Conservation (phyloP, 2,329 filamentous ascomycete species). For the Fonsecaea pedrosoi region DNA sequence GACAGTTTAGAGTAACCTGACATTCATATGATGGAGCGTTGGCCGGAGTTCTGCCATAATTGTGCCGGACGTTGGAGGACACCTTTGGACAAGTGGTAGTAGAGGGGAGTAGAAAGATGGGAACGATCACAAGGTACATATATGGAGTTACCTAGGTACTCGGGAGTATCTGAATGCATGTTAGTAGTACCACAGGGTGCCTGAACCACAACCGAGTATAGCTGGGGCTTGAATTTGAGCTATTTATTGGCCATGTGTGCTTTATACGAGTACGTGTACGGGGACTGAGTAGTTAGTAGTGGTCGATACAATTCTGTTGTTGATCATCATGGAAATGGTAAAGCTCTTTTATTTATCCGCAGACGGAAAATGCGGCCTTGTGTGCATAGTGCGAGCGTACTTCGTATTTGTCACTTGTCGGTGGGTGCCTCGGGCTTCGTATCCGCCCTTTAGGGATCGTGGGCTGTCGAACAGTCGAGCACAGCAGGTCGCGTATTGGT, state of each 20-base stretch:
- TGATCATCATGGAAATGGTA: not conserved
- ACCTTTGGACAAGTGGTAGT: not conserved
- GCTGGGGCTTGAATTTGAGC: not conserved
- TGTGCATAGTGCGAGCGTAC: no score
- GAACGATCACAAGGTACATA: not conserved
- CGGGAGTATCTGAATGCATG: not conserved
- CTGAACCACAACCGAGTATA: not conserved
- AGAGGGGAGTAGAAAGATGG: not conserved
- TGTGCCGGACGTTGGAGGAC: not conserved
- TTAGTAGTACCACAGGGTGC: not conserved
- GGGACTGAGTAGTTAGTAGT: not conserved
- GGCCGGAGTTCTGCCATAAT: conserved; percentile 33
- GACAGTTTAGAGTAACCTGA: conserved; percentile 13
- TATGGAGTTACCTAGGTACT: not conserved
- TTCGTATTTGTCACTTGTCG: no score
- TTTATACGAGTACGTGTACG: not conserved
- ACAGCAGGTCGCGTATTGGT: no score
- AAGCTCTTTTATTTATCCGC: not conserved
- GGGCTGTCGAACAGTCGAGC: no score
- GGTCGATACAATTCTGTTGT: not conserved
- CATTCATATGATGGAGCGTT: conserved; percentile 38
- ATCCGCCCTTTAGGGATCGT: no score
- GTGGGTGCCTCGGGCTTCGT: no score
- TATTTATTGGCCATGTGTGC: not conserved
- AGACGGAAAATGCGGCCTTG: no score